Conservation (phyloP, 2,329 filamentous ascomycete genomes). For the Neopestalotiopsis sp. region DNA sequence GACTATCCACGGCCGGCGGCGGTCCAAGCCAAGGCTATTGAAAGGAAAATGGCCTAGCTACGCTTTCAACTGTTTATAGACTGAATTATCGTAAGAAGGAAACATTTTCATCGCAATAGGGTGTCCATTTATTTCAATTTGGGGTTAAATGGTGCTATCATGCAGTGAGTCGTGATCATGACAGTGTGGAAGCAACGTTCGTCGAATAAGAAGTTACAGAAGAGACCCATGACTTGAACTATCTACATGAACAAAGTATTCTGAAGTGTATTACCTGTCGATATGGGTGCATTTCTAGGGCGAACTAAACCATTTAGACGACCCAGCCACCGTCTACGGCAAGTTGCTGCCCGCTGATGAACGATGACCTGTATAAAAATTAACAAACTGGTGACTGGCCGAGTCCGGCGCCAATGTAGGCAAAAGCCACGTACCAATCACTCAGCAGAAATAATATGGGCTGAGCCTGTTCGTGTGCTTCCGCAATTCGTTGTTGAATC, state of each 20-base stretch:
- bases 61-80: neutral
- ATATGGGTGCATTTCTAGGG: no score
- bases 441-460: neutral
- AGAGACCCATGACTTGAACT: no score
- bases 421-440: neutral
- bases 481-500: neutral
- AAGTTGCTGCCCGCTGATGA: conserved; percentile 10
- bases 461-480: neutral
- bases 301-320: neutral
- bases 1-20: neutral
- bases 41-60: neutral
- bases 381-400: neutral
- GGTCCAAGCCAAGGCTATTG: neutral
- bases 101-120: neutral
- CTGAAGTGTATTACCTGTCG: no score
- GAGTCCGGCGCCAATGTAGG: neutral
- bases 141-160: no score
- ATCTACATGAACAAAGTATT: no score
- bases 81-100: neutral
- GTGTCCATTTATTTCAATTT: no score
- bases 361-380: neutral
- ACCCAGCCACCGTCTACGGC: conserved; percentile 16
- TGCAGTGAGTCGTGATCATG: no score
- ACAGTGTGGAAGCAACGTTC: no score
- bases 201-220: no score